Conservation (phyloP, 1,284 basidiomycete genomes). For the Sanghuangporus baumii region DNA sequence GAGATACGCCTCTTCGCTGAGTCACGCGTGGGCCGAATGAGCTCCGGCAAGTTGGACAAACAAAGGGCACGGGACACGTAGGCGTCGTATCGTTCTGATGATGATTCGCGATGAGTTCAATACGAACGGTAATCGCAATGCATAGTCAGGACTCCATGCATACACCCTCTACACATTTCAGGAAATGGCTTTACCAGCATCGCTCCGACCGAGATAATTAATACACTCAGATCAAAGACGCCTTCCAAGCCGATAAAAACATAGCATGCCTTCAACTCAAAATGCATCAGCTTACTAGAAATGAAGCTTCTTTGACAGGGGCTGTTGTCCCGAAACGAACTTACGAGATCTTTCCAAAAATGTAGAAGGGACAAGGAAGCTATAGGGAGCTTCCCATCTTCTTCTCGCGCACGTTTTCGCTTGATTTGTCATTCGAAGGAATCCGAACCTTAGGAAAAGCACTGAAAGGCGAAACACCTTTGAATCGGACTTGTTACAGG, state of each 20-base stretch:
- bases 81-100: neutral
- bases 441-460: neutral
- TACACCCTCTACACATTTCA: neutral
- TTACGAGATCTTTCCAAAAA: neutral
- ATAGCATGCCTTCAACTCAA: neutral
- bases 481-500: neutral
- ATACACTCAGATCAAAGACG: neutral
- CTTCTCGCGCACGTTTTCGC: neutral
- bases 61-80: neutral
- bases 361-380: neutral
- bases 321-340: neutral
- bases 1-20: neutral
- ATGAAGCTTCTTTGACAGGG: neutral
- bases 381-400: neutral
- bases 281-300: neutral
- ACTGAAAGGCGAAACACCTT: neutral
- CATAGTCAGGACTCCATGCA: neutral
- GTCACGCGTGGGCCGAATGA: neutral
- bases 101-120: neutral
- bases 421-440: neutral
- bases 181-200: neutral
- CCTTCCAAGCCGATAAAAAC: neutral
- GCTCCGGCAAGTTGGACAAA: neutral
- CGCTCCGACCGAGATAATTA: neutral
- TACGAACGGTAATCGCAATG: neutral